Evolutionary conservation across 2,329 filamentous ascomycete genomes (phyloP).

Genomic region (Didymellaceae sp.): DNA sequence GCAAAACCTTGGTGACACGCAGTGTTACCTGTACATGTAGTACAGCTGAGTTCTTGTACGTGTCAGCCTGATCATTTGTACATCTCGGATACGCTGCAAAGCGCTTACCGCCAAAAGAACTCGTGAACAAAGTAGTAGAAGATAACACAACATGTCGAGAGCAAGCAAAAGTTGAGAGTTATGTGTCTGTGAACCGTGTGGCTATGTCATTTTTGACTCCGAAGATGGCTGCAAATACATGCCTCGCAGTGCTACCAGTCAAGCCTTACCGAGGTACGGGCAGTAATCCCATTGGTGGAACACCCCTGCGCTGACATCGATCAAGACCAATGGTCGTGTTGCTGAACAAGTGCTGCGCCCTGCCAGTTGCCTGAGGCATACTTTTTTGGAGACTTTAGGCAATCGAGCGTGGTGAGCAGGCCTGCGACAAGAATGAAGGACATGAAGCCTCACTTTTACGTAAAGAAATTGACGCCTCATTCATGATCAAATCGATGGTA

Average conservation of each 20-base stretch:
- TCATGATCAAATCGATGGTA: neutral
- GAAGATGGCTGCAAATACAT: no score
- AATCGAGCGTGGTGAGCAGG: neutral
- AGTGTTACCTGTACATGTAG: no score
- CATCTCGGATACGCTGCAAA: no score
- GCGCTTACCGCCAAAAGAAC: no score
- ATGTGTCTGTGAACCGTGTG: no score
- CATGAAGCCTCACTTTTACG: neutral
- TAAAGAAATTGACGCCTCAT: neutral
- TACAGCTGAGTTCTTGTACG: no score
- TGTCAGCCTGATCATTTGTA: no score
- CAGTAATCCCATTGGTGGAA: slow-evolving; percentile 3
- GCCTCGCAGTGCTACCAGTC: no score
- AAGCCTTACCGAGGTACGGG: slow-evolving; percentile 1
- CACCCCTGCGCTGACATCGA: neutral
- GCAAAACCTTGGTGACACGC: no score
- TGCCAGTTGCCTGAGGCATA: neutral
- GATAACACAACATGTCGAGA: no score
- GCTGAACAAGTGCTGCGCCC: neutral
- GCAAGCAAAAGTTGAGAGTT: neutral
- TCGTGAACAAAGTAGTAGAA: no score
- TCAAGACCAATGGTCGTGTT: neutral
- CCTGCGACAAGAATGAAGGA: neutral
- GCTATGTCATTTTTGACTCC: no score
- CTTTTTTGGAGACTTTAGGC: neutral